Conservation (phyloP, 2,329 filamentous ascomycete species). For the Colletotrichum gigasporum region DNA sequence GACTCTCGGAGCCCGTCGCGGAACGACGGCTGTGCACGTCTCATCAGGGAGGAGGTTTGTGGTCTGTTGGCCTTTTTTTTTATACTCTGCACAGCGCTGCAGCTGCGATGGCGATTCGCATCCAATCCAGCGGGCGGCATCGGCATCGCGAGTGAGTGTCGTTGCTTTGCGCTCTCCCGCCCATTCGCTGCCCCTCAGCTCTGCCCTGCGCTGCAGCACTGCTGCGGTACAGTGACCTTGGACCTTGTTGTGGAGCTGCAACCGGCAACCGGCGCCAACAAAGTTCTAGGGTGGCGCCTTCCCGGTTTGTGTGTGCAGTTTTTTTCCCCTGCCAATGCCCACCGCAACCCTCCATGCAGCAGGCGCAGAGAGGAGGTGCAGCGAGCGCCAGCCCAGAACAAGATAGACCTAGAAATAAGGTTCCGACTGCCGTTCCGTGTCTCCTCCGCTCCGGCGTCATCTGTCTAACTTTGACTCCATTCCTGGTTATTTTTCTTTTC, state of each 20-base stretch:
- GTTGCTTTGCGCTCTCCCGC: neutral
- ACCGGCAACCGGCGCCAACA: no score
- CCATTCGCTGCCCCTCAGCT: neutral
- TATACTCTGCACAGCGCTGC: neutral
- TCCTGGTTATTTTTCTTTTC: neutral
- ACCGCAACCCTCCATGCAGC: neutral
- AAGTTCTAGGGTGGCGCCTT: no score
- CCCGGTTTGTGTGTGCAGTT: neutral
- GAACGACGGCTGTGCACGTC: constrained; percentile 27
- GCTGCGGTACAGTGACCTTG: no score
- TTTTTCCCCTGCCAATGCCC: neutral
- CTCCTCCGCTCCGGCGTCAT: neutral
- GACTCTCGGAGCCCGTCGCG: constrained; percentile 23
- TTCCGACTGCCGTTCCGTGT: constrained; percentile 14
- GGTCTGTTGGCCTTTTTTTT: neutral
- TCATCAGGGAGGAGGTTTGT: constrained; percentile 1
- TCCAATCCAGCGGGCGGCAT: no score
- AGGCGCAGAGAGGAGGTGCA: no score
- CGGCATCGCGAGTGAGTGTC: no score
- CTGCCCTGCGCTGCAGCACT: neutral
- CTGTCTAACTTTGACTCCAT: neutral
- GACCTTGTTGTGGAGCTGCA: no score
- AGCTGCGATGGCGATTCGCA: no score
- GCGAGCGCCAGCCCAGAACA: no score
- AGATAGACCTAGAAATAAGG: neutral